Evolutionary conservation across 139 green algal species (phyloP).

Genomic region (Chlorella ohadii): DNA sequence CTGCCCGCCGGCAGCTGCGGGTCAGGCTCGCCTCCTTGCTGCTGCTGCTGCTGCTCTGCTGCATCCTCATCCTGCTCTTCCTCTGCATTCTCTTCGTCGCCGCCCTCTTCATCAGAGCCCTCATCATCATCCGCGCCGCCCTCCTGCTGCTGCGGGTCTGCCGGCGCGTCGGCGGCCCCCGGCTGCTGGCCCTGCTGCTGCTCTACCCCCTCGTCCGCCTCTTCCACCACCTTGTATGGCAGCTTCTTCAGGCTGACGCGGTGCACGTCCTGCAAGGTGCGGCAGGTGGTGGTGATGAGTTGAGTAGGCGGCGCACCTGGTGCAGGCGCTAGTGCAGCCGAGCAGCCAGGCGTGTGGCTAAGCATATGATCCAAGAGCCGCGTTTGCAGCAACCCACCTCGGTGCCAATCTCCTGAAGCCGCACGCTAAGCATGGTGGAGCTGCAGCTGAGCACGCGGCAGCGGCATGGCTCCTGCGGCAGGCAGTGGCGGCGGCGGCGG

Average conservation of each 20-base stretch:
- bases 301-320: too few species aligned
- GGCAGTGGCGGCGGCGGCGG: background rate
- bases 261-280: conserved; percentile 1
- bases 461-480: background rate
- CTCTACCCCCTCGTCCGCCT: background rate
- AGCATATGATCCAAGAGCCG: background rate
- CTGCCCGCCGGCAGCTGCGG: background rate
- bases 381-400: background rate
- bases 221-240: background rate
- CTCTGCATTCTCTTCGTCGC: background rate
- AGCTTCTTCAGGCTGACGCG: conserved; percentile 29
- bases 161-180: background rate
- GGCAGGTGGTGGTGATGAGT: too few species aligned
- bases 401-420: conserved; percentile 5
- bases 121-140: background rate
- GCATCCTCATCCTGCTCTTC: too few species aligned
- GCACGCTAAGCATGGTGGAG: conserved; percentile 16
- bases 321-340: too few species aligned
- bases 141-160: background rate
- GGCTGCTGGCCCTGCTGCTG: background rate
- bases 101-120: background rate
- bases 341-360: too few species aligned
- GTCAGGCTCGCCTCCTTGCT: background rate
- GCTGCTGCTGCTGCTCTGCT: background rate
- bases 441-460: conserved; percentile 9